Percentiles rank a stretch among this genome's conserved stretches.
These are phyloP conservation scores for Dacryopinax primogenitus DNA, from an alignment of 768 basidiomycete species.

Conservation along the genomic window DNA sequence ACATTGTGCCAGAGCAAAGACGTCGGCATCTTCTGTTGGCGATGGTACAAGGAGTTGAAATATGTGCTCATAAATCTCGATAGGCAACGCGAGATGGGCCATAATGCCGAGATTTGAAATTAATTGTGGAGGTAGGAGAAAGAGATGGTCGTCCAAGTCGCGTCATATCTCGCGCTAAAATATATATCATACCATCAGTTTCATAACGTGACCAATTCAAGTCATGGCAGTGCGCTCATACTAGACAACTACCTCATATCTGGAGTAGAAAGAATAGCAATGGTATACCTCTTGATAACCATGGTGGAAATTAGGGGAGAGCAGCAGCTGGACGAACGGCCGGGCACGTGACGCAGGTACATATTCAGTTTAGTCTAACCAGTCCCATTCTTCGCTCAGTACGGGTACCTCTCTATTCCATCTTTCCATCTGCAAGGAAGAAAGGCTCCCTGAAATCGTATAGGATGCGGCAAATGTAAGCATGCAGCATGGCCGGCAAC, in stretches of 20 bases:
- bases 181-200: background rate
- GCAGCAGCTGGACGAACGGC: no score
- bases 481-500: no score
- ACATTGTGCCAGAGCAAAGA: background rate
- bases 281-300: background rate
- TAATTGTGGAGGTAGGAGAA: background rate
- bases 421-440: no score
- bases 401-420: no score
- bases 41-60: background rate
- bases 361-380: no score
- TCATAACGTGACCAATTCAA: background rate
- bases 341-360: no score
- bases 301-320: background rate
- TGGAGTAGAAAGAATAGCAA: background rate
- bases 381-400: no score
- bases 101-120: background rate
- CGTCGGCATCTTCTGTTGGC: background rate
- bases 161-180: background rate
- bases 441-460: no score
- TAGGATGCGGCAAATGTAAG: no score
- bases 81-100: background rate
- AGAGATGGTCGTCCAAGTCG: background rate
- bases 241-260: background rate
- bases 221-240: background rate
- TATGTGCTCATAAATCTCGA: slow-evolving; percentile 1